These are phyloP conservation scores for Leptomonas seymouri DNA, from an alignment of 208 protist species.

Conservation along the genomic window DNA sequence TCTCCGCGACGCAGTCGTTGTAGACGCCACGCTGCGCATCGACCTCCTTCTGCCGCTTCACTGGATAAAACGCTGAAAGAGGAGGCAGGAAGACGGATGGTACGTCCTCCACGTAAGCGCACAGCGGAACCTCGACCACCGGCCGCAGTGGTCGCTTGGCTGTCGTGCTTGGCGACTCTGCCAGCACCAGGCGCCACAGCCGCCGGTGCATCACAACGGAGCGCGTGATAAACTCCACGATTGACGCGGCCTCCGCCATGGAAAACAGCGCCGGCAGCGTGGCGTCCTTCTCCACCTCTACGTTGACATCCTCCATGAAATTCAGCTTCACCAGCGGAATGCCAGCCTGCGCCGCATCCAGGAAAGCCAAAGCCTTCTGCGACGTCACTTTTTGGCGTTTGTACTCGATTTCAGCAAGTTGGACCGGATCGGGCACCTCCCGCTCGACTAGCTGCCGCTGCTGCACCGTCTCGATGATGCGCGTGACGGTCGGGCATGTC, in stretches of 20 bases:
- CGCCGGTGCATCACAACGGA: conserved; percentile 66
- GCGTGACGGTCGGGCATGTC: conserved; percentile 43
- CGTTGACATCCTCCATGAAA: conserved; percentile 33
- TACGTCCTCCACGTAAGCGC: conserved; percentile 35
- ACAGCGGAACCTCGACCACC: conserved; percentile 11
- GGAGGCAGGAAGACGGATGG: conserved; percentile 59
- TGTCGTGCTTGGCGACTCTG: conserved; percentile 3
- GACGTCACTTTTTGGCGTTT: conserved; percentile 51
- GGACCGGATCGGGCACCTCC: conserved; percentile 54
- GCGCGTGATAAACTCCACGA: conserved; percentile 65
- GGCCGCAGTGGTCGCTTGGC: conserved; percentile 15
- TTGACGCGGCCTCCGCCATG: conserved; percentile 45
- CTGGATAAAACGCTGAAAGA: conserved; percentile 50
- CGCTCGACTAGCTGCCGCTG: conserved; percentile 27
- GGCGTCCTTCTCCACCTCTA: conserved; percentile 49
- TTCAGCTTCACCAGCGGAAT: conserved; percentile 42
- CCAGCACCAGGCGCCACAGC: conserved; percentile 53
- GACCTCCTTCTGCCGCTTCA: conserved; percentile 41
- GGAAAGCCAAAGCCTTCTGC: conserved; percentile 46
- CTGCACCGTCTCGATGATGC: conserved; percentile 36
- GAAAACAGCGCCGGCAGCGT: conserved; percentile 64
- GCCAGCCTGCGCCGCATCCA: conserved; percentile 44
- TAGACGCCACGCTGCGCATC: conserved; percentile 33
- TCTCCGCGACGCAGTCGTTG: conserved; percentile 39
- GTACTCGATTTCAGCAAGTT: conserved; percentile 47